These are phyloP conservation scores for Ramaria rubella DNA, from an alignment of 768 basidiomycete genomes.

Conservation along the genomic window DNA sequence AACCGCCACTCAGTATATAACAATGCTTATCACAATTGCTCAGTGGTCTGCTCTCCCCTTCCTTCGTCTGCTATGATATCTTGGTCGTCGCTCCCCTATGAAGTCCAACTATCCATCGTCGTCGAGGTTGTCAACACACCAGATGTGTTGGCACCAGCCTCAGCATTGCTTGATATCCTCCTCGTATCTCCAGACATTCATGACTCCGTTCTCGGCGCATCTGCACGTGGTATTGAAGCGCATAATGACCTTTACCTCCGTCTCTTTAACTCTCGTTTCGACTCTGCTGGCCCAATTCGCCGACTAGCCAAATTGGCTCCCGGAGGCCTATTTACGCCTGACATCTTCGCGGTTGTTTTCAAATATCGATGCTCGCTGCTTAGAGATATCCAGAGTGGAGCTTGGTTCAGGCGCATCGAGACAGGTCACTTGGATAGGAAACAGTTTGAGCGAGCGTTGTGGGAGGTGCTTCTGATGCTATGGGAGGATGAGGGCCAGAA, in stretches of 20 bases:
- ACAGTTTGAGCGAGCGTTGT: background rate
- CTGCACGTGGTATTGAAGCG: background rate
- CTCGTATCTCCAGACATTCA: constrained; percentile 4
- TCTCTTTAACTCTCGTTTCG: constrained; percentile 2
- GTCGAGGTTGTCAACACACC: constrained; percentile 1
- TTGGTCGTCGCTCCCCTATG: constrained; percentile 1
- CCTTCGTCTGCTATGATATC: background rate
- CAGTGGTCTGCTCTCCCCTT: background rate
- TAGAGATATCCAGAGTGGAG: background rate
- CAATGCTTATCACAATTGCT: background rate
- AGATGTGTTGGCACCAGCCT: background rate
- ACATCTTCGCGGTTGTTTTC: background rate
- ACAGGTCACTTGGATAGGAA: background rate
- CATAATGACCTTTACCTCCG: constrained; percentile 2
- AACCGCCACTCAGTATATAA: background rate
- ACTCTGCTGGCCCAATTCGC: background rate
- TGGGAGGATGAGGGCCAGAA: constrained; percentile 9
- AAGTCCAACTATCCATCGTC: constrained; percentile 5
- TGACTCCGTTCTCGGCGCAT: background rate
- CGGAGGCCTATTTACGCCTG: background rate
- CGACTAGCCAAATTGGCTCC: background rate
- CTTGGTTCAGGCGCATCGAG: background rate
- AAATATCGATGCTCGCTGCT: background rate
- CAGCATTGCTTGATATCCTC: background rate
- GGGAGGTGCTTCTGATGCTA: constrained; percentile 6